Conservation (phyloP, 2,329 filamentous ascomycete species). For the Ophiostoma novo-ulmi region DNA sequence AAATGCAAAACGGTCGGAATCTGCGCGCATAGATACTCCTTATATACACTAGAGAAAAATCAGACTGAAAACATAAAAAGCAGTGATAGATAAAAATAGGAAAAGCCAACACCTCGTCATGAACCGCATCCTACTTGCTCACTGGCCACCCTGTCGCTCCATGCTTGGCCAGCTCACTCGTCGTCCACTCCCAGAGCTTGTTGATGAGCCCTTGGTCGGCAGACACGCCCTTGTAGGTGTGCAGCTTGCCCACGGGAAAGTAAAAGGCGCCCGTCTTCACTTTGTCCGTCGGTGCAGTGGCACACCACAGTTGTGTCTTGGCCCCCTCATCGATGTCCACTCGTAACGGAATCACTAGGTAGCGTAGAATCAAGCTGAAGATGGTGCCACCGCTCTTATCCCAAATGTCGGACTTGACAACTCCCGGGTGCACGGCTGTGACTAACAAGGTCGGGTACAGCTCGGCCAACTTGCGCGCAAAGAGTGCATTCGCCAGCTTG, state of each 20-base stretch:
- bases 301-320: conserved; percentile 43
- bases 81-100: background rate
- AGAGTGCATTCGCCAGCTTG: conserved; percentile 37
- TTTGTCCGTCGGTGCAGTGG: conserved; percentile 30
- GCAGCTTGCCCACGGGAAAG: conserved; percentile 33
- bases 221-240: conserved; percentile 28
- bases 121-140: background rate
- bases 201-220: conserved; percentile 33
- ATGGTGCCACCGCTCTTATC: background rate
- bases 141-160: conserved; percentile 14
- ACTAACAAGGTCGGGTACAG: conserved; percentile 31
- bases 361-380: conserved; percentile 10
- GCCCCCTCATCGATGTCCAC: conserved; percentile 33
- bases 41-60: background rate
- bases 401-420: conserved; percentile 18
- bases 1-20: background rate
- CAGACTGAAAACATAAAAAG: background rate
- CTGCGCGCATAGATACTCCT: background rate
- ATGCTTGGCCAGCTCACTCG: conserved; percentile 27
- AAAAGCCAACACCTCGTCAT: background rate
- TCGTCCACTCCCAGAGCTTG: conserved; percentile 40
- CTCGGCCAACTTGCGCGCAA: conserved; percentile 32
- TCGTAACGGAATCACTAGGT: conserved; percentile 21
- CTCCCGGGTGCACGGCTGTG: conserved; percentile 23
- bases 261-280: conserved; percentile 37